Evolutionary conservation across 139 green algal genomes (phyloP).

Genomic region (Pseudopediastrum boryanum): DNA sequence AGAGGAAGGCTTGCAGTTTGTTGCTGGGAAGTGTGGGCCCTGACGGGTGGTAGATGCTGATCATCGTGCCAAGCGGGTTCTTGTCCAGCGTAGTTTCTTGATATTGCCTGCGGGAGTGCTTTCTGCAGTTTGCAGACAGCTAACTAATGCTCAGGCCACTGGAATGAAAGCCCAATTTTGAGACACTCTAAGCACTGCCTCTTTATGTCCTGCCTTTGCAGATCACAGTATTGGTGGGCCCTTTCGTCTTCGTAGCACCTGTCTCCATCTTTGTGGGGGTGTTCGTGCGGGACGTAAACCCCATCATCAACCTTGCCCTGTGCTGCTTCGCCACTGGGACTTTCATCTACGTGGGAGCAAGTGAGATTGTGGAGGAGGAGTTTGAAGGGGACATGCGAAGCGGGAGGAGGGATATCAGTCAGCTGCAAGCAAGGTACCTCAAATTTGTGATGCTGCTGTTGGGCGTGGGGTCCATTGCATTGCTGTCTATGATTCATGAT

Average conservation of each 20-base stretch:
- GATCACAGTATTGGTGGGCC: constrained; percentile 47
- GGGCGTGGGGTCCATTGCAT: constrained; percentile 44
- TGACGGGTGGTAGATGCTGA: too few relatives aligned
- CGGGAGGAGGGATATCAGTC: constrained; percentile 33
- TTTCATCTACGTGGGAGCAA: constrained; percentile 59
- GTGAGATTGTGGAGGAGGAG: constrained; percentile 60
- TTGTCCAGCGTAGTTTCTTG: too few relatives aligned
- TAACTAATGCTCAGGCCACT: too few relatives aligned
- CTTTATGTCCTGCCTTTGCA: too few relatives aligned
- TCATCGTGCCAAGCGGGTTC: too few relatives aligned
- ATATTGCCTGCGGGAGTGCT: too few relatives aligned
- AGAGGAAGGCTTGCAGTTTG: too few relatives aligned
- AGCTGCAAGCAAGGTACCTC: constrained; percentile 36
- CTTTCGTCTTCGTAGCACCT: constrained; percentile 51
- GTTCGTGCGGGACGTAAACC: constrained; percentile 36
- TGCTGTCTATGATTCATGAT: constrained; percentile 36
- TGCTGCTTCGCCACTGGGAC: constrained; percentile 58
- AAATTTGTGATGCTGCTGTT: constrained; percentile 47
- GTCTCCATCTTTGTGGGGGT: constrained; percentile 39
- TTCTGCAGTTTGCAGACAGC: too few relatives aligned
- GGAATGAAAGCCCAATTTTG: too few relatives aligned
- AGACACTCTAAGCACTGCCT: too few relatives aligned
- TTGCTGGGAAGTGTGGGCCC: too few relatives aligned
- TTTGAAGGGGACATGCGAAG: constrained; percentile 53
- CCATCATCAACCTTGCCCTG: constrained; percentile 46